Evolutionary conservation across 805 yeast species (phyloP), one percentile per base, ranked within the genome.

Genomic region (Cyberlindnera japonica): DNA sequence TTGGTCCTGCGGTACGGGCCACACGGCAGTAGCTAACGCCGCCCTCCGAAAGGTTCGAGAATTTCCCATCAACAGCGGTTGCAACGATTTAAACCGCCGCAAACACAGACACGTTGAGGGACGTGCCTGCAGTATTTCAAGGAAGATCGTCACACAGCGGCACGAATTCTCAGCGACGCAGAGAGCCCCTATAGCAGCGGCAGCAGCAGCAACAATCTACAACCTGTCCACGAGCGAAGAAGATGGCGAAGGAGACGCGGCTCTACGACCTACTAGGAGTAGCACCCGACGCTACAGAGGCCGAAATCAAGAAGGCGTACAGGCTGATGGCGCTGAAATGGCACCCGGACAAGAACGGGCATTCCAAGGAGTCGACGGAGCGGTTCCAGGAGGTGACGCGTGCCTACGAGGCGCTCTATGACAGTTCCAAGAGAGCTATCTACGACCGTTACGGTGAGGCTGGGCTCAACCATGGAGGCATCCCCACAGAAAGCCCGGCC

Each of bases 401-500:
- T 48, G 96, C 97, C 3, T 78, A 91, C 63, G 96, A 90, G 64
- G 71, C 88, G 17, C 71, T 91, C 45, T 74, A 83, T 17, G 96
- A 90, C 59, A 68, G 80, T 12, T 81, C 88, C 56, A 88, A 88
- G 70, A 83, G 98, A 68, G 83, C 82, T 27, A 55, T 82, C 3
- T 91, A 91, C 61, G 98, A 93, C 66, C 77, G 74, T 47, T 87
- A 75, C 59, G 99, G 99, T 61, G 86, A 83, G 62, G 95, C 85
- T 53, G 98, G 98, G 8, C 35, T 32, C 35, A 71, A 91, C 54
- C 70, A 69, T 39, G 89, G 89, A 47, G 82, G 75, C 34, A 85
- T 19, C 3, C 32, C 83, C 38, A 33, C 48, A 0, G 40, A 26
- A 4, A 46, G 41, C 19, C 40, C 48, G 22, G 24, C 28, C 11